Evolutionary conservation across 108 stramenopile species (phyloP).

Genomic region (Cyclotella kingstonii): DNA sequence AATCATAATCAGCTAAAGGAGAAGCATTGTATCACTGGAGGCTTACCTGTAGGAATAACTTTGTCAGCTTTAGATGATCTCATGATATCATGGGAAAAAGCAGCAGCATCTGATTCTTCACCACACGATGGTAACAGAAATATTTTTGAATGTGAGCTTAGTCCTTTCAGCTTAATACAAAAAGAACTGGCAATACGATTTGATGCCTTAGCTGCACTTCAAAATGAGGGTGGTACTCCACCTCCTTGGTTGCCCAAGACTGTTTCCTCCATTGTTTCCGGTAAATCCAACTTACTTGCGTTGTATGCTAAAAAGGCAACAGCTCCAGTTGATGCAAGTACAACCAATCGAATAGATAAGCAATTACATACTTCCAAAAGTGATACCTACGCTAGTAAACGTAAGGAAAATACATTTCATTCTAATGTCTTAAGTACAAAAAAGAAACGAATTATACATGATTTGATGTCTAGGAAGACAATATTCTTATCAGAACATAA

Average conservation of each 20-base stretch:
- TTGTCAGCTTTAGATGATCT: constrained; percentile 21
- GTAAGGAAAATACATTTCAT: no score
- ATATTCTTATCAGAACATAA: neutral
- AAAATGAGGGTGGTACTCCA: constrained; percentile 22
- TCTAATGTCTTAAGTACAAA: no score
- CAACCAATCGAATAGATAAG: neutral
- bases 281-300: constrained; percentile 8
- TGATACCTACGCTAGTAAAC: no score
- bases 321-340: neutral
- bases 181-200: constrained; percentile 18
- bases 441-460: neutral
- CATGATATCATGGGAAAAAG: constrained; percentile 37
- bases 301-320: neutral
- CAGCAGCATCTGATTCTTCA: constrained; percentile 12
- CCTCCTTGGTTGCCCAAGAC: constrained; percentile 24
- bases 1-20: constrained; percentile 12
- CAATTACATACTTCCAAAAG: neutral
- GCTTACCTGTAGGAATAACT: constrained; percentile 19
- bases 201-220: constrained; percentile 15
- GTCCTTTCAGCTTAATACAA: constrained; percentile 11
- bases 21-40: constrained; percentile 32
- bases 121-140: constrained; percentile 1
- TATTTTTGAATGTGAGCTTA: neutral
- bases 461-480: neutral
- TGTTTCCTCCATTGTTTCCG: constrained; percentile 9